Evolutionary conservation across 208 protist genomes (phyloP).

Genomic region (Leishmania major): DNA sequence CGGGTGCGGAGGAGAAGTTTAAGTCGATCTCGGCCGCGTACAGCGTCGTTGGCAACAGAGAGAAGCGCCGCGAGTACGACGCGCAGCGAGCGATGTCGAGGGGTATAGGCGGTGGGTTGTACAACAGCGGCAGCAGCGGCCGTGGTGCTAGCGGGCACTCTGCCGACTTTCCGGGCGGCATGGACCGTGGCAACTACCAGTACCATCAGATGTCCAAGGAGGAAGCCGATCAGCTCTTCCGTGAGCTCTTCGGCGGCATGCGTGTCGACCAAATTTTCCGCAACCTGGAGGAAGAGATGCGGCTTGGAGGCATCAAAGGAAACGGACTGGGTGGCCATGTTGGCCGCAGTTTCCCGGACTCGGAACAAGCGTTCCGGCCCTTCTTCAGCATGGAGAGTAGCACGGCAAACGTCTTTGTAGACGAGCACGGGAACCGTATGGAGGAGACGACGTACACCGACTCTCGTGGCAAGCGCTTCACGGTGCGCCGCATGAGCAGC

Average conservation of each 20-base stretch:
- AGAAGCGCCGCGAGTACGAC: conserved; percentile 82
- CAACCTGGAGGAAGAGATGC: conserved; percentile 81
- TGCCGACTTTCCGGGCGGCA: conserved; percentile 20
- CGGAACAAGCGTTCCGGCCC: conserved; percentile 59
- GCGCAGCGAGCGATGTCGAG: conserved; percentile 41
- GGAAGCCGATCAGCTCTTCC: conserved; percentile 84
- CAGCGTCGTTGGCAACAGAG: conserved; percentile 78
- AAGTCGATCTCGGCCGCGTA: conserved; percentile 89
- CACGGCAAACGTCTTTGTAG: conserved; percentile 54
- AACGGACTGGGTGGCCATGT: conserved; percentile 39
- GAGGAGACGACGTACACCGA: conserved; percentile 83
- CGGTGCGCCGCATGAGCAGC: conserved; percentile 66
- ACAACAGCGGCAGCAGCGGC: conserved; percentile 9
- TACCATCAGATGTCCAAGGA: conserved; percentile 90
- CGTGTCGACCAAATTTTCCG: conserved; percentile 87
- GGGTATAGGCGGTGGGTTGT: conserved; percentile 25
- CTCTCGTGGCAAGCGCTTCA: conserved; percentile 66
- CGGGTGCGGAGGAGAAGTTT: conserved; percentile 87
- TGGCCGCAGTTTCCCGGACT: conserved; percentile 37
- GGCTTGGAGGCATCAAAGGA: conserved; percentile 33
- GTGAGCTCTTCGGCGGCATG: conserved; percentile 88
- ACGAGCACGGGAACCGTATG: conserved; percentile 79
- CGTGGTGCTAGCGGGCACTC: conserved; percentile 1
- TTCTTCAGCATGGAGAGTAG: conserved; percentile 61
- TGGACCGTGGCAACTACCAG: conserved; percentile 23